Evolutionary conservation across 2,329 filamentous ascomycete species (phyloP), one percentile per base, ranked within the genome.

Genomic region (Claviceps lovelessii): DNA sequence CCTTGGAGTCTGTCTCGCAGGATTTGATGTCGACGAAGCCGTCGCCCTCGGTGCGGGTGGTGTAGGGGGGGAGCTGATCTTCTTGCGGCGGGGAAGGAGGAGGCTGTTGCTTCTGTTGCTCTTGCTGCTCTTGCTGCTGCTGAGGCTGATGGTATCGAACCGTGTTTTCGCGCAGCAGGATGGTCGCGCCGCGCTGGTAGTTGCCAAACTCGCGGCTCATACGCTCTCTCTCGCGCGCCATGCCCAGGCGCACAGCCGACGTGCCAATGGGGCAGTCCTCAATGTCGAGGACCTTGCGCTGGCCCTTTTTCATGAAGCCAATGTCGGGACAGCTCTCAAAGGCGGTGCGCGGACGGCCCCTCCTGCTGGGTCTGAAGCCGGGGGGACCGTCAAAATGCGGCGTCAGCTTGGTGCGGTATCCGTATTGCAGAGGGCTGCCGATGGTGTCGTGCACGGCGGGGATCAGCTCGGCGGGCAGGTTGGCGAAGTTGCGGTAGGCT

Each of bases 221-320:
- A 55, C 86, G 80, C 64, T 79, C 77, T n/a, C 91, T 77, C 73
- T 96, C 91, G 8, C 79, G 77, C 61, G 78, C 82, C 74, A 96
- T 83, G 31, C 91, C 93, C 60, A 80, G 76, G 31, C 88, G 80
- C 17, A 98, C 85, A 42, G 87, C 86, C 35, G 88, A 83, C 2
- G 93, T 98, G 52, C 88, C 93, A 58, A 98, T 94, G 6, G 93
- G 93, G 62, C 93, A 98, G 67, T 97, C 90, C 68, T 98, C 93
- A 59, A 98, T 97, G 65, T 98, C 93, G 58, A 98, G 74, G 3
- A 90, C 90, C 58, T 77, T 77, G 55, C 84, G 78, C 50, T 80
- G 80, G n/a, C 87, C 88, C 70, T 96, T 97, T 58, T 79, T 76
- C 77, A 89, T 93, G 72, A 95, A 98, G 9, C 93, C 93, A 61